These are phyloP conservation scores for Entonaema liquescens DNA, from an alignment of 495 filamentous ascomycete genomes.

Conservation along the genomic window DNA sequence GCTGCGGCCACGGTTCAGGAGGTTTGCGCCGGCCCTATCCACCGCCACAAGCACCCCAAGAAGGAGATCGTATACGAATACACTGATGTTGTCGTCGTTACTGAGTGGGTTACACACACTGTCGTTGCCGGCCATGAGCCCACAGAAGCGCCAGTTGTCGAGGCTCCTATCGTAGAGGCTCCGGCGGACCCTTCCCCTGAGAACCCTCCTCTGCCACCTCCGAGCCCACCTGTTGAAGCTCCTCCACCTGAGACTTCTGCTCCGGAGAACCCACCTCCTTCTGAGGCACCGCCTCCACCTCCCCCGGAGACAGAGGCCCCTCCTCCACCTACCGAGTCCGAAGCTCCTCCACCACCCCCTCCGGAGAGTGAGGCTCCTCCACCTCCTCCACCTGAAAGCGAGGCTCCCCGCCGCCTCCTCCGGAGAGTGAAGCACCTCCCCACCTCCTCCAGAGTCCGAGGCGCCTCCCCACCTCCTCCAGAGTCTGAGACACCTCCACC, in stretches of 20 bases:
- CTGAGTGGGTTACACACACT: constrained; percentile 41
- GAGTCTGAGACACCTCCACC: too few relatives aligned
- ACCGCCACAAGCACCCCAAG: constrained; percentile 45
- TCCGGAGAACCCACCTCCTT: neutral
- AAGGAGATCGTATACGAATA: constrained; percentile 38
- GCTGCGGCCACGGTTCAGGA: constrained; percentile 40
- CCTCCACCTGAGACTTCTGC: neutral
- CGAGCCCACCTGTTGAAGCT: neutral
- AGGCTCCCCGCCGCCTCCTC: neutral
- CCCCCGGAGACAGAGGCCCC: constrained; percentile 16
- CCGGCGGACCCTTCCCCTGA: neutral
- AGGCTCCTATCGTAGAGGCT: constrained; percentile 18
- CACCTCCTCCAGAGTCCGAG: neutral
- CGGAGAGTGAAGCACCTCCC: neutral
- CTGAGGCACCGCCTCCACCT: neutral
- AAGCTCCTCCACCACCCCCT: neutral
- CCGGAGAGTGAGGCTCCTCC: neutral
- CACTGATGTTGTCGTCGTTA: constrained; percentile 44
- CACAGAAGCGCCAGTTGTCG: neutral
- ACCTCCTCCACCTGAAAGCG: neutral
- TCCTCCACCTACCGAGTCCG: constrained; percentile 10
- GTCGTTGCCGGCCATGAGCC: constrained; percentile 17
- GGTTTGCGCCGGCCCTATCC: constrained; percentile 34
- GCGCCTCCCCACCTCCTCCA: neutral
- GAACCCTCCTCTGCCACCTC: neutral